These are phyloP conservation scores for Boletus sp. DNA, from an alignment of 768 basidiomycete genomes.

Conservation along the genomic window DNA sequence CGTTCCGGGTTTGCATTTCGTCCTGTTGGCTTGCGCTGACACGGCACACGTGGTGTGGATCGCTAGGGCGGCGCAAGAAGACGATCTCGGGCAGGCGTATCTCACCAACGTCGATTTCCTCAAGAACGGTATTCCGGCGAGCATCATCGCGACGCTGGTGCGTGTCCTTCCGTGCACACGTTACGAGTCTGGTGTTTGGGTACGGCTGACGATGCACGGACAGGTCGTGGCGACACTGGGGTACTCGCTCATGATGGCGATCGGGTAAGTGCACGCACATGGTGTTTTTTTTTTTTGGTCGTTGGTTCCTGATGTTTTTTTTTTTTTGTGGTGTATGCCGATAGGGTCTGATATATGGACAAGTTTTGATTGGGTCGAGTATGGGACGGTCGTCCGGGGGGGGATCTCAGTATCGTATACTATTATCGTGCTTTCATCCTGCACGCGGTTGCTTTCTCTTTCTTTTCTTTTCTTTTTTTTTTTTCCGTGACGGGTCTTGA, in stretches of 20 bases:
- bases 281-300: too few species aligned
- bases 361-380: background rate
- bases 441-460: background rate
- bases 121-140: conserved; percentile 93
- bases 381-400: too few species aligned
- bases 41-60: background rate
- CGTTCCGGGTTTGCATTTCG: background rate
- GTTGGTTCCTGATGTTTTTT: too few species aligned
- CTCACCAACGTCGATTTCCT: conserved; percentile 83
- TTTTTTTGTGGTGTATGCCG: too few species aligned
- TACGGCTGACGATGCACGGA: background rate
- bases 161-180: background rate
- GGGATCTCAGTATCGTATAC: background rate
- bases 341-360: conserved; percentile 2
- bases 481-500: background rate
- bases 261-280: conserved; percentile 6
- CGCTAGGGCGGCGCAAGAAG: conserved; percentile 82
- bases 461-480: background rate
- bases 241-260: conserved; percentile 15
- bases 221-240: conserved; percentile 21
- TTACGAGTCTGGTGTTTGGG: background rate
- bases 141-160: conserved; percentile 81
- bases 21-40: background rate
- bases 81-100: conserved; percentile 90
- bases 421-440: background rate